Base-by-base conservation (phyloP, 768 basidiomycete species). In the Boletus subcaerulescens region DNA sequence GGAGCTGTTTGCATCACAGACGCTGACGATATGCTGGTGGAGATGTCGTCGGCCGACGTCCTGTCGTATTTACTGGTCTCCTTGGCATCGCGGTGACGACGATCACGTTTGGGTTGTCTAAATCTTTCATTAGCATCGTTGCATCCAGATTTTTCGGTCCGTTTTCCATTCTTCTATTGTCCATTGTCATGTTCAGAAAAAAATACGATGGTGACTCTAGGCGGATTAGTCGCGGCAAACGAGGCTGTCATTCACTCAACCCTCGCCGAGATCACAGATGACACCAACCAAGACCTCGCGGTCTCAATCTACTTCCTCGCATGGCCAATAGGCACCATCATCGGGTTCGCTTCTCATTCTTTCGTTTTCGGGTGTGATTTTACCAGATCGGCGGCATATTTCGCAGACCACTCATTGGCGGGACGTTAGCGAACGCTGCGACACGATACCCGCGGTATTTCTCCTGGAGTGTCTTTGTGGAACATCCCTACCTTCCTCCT, bases 1-100 rank as follows among this genome's bases (percentile, higher is more conserved):
- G 14, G 45, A n/a, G 4, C 1, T 7, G 13, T 26, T 13, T 17
- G 13, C 22, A 18, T 26, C 32, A 14, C 20, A 13, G 18, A 12
- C 6, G 5, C 20, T 57, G 10, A 48, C 11, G 5, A 31, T 36
- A n/a, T 17, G 14, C 15, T 2, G 20, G 1, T 2, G 12, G 32
- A 83, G 86, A 87, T 67, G 55, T 71, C 17, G 71, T 85, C 12
- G 86, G 87, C 11, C 75, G 86, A 5, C 77, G 80, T 22, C 86
- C 87, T 15, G 77, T 87, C 15, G 77, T 87, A 17, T 71, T 86
- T 31, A 54, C 70, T 0, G 83, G 84, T n/a, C 76, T 77, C 22
- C 17, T 77, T 1, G 82, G 82, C 5, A 75, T 83, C 22, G 78
- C 78, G 2, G 47, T 81, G 11, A 71, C 80, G 7, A 84, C 83